phyloP scores from a whole-genome alignment of 108 stramenopile genomes.

The Skeletonema menzelii region DNA sequence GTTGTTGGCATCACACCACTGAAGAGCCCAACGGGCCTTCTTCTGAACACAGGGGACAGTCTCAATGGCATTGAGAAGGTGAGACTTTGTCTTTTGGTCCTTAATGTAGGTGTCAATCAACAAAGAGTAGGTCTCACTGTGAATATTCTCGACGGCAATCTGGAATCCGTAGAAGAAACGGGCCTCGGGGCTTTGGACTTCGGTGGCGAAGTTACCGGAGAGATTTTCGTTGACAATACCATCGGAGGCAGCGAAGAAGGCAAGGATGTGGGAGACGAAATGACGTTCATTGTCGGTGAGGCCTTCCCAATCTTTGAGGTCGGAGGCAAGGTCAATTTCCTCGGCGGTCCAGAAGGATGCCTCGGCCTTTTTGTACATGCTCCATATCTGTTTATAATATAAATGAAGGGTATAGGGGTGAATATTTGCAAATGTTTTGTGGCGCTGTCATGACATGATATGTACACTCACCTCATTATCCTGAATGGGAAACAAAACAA shows the following conservation, averaged over 20 bases:
- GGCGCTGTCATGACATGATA: not conserved
- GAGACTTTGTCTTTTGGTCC: slow-evolving; percentile 75
- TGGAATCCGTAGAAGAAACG: slow-evolving; percentile 99
- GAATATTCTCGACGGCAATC: slow-evolving; percentile 99
- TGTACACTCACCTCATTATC: slow-evolving; percentile 87
- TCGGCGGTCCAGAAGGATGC: slow-evolving; percentile 99
- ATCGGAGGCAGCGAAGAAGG: slow-evolving; percentile 99
- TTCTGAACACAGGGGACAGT: slow-evolving; percentile 94
- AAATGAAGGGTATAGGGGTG: not conserved
- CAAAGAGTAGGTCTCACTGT: slow-evolving; percentile 97
- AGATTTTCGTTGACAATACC: slow-evolving; percentile 99
- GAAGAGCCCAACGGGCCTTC: slow-evolving; percentile 98
- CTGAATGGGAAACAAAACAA: slow-evolving; percentile 99
- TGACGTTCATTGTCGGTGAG: slow-evolving; percentile 95
- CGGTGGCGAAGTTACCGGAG: slow-evolving; percentile 95
- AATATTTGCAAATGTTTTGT: not conserved
- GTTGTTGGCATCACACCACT: slow-evolving; percentile 90
- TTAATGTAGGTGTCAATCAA: slow-evolving; percentile 99
- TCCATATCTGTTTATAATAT: slow-evolving; percentile 61
- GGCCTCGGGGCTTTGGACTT: slow-evolving; percentile 96
- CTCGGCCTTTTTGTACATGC: slow-evolving; percentile 99
- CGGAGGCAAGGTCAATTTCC: slow-evolving; percentile 96
- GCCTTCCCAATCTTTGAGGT: slow-evolving; percentile 94
- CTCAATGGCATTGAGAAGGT: slow-evolving; percentile 90
- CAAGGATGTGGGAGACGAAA: slow-evolving; percentile 97